Evolutionary conservation across 2,329 filamentous ascomycete species (phyloP).

Genomic region (Acrocalymma vagum): DNA sequence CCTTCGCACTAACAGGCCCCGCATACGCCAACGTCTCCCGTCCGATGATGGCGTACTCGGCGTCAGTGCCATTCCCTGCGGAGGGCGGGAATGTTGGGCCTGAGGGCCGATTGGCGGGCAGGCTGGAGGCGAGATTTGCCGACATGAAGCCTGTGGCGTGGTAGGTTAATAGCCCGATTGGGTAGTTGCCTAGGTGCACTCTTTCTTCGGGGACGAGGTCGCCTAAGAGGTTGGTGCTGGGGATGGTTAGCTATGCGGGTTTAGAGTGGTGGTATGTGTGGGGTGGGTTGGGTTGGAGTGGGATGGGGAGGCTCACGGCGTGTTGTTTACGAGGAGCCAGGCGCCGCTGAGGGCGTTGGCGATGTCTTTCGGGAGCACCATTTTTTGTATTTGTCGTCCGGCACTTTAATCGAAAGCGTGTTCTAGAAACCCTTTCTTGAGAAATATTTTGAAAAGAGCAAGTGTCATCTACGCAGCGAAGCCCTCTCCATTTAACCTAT

Average conservation of each 20-base stretch:
- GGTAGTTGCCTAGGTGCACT: background rate
- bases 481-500: too few relatives aligned
- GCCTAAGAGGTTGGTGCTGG: conserved; percentile 14
- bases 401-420: conserved; percentile 1
- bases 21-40: conserved; percentile 16
- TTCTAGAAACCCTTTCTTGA: background rate
- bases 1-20: conserved; percentile 12
- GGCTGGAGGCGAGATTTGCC: conserved; percentile 18
- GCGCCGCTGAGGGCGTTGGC: conserved; percentile 13
- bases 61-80: conserved; percentile 9
- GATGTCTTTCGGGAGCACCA: conserved; percentile 17
- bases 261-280: too few relatives aligned
- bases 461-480: too few relatives aligned
- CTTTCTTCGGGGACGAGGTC: background rate
- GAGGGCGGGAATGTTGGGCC: conserved; percentile 7
- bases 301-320: background rate
- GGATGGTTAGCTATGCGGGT: background rate
- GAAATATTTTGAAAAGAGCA: background rate
- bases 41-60: conserved; percentile 17
- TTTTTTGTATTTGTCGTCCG: conserved; percentile 1
- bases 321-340: conserved; percentile 17
- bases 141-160: conserved; percentile 19
- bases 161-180: conserved; percentile 18
- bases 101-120: conserved; percentile 10
- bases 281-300: background rate